Percentiles rank a stretch among this genome's conserved stretches.
Conservation (phyloP, 140 eudicot genomes). For the Ambrosia hybrid region DNA sequence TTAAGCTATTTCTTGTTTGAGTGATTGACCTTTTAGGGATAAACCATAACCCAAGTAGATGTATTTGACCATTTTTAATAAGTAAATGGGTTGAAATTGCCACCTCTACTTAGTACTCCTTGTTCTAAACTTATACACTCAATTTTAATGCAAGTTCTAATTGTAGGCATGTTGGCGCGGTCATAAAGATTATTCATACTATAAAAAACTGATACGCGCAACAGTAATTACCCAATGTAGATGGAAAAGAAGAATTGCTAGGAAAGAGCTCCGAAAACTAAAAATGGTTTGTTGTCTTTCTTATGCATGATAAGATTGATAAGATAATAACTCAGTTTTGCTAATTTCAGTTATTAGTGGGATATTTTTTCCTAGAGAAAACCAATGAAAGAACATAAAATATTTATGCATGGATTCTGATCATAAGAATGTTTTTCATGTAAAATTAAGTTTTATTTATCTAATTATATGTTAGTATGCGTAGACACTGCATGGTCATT, state of each 20-base stretch:
- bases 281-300: conserved; percentile 69
- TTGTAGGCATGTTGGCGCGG: conserved; percentile 88
- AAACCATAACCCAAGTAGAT: neutral
- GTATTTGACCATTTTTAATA: conserved; percentile 14
- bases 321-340: conserved; percentile 1
- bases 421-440: neutral
- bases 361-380: neutral
- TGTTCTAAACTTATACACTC: neutral
- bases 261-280: conserved; percentile 75
- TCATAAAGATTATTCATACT: conserved; percentile 57
- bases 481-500: neutral
- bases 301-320: conserved; percentile 17
- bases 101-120: conserved; percentile 11
- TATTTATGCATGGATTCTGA: neutral
- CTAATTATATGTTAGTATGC: neutral
- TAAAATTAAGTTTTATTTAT: neutral
- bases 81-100: neutral
- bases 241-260: conserved; percentile 84
- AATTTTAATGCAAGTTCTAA: conserved; percentile 15
- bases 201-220: conserved; percentile 70
- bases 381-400: neutral
- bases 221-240: conserved; percentile 79
- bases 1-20: neutral
- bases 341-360: conserved; percentile 6
- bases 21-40: conserved; percentile 4